Evolutionary conservation across 768 basidiomycete species (phyloP).

Genomic region (Tephrocybe sp.): DNA sequence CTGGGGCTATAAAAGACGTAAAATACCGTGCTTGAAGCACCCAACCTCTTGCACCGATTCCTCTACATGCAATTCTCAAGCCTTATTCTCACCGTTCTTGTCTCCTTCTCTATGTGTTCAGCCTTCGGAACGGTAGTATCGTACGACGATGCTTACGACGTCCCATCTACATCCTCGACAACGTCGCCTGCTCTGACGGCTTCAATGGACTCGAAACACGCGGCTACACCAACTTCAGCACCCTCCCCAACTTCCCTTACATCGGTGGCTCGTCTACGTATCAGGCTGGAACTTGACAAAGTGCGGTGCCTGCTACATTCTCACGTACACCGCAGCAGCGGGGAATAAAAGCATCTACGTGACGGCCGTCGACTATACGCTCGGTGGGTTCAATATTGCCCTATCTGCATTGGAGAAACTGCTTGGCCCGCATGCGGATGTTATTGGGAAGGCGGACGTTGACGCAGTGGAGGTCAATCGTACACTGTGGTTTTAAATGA

Average conservation of each 20-base stretch:
- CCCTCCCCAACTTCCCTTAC: slow-evolving; percentile 50
- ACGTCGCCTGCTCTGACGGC: slow-evolving; percentile 53
- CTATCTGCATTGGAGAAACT: slow-evolving; percentile 29
- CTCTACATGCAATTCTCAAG: slow-evolving; percentile 29
- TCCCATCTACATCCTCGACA: slow-evolving; percentile 27
- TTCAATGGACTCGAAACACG: slow-evolving; percentile 39
- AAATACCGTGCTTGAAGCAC: background rate
- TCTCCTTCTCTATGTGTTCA: slow-evolving; percentile 15
- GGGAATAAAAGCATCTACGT: slow-evolving; percentile 36
- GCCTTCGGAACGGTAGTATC: slow-evolving; percentile 17
- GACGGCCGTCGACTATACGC: slow-evolving; percentile 43
- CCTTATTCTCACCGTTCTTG: slow-evolving; percentile 20
- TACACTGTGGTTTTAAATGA: slow-evolving; percentile 16
- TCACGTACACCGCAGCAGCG: slow-evolving; percentile 36
- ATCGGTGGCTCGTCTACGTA: slow-evolving; percentile 50
- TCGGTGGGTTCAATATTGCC: slow-evolving; percentile 24
- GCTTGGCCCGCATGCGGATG: slow-evolving; percentile 11
- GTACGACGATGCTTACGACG: slow-evolving; percentile 44
- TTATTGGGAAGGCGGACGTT: slow-evolving; percentile 13
- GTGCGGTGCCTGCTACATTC: slow-evolving; percentile 56
- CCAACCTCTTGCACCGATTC: background rate
- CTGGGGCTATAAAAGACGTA: background rate
- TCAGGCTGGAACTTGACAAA: slow-evolving; percentile 42
- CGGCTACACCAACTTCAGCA: slow-evolving; percentile 41
- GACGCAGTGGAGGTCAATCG: slow-evolving; percentile 4